Percentiles rank a stretch among this genome's conserved stretches.
Conservation (phyloP, 1,284 basidiomycete genomes). For the Bjerkandera adusta region DNA sequence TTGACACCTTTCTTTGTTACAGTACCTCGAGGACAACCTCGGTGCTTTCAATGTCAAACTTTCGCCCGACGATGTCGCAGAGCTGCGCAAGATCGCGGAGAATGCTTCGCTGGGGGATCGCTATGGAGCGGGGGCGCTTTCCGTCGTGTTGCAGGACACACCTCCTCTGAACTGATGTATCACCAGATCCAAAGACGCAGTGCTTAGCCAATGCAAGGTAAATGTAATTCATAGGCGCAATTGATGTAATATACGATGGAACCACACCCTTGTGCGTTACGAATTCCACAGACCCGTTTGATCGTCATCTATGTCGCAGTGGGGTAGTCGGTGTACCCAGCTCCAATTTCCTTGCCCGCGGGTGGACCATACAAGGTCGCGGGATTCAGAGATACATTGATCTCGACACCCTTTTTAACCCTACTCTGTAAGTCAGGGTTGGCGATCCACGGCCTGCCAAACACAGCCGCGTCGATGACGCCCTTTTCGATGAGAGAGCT, state of each 20-base stretch:
- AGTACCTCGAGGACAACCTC: slow-evolving; percentile 22
- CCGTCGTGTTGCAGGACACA: not conserved
- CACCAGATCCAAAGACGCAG: too few relatives aligned
- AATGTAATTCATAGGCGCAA: too few relatives aligned
- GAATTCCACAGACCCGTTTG: too few relatives aligned
- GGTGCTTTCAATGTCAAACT: slow-evolving; percentile 26
- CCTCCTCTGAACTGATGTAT: too few relatives aligned
- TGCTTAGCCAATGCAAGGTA: too few relatives aligned
- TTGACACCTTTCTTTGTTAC: not conserved
- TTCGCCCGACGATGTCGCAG: slow-evolving; percentile 23
- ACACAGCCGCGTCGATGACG: slow-evolving; percentile 1
- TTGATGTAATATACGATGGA: too few relatives aligned
- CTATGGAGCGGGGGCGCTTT: not conserved
- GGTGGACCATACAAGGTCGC: slow-evolving; percentile 2
- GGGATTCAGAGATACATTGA: not conserved
- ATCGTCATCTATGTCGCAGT: not conserved
- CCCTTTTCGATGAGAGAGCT: not conserved
- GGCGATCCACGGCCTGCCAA: not conserved
- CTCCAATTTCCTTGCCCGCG: not conserved
- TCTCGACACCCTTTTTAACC: not conserved
- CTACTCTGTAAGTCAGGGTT: slow-evolving; percentile 3
- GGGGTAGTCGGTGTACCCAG: slow-evolving; percentile 4
- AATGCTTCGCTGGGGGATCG: not conserved
- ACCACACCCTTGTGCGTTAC: too few relatives aligned
- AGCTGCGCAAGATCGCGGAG: slow-evolving; percentile 20